These are phyloP conservation scores for Colletotrichum lindemuthianum DNA, from an alignment of 2,329 filamentous ascomycete species.

Conservation along the genomic window DNA sequence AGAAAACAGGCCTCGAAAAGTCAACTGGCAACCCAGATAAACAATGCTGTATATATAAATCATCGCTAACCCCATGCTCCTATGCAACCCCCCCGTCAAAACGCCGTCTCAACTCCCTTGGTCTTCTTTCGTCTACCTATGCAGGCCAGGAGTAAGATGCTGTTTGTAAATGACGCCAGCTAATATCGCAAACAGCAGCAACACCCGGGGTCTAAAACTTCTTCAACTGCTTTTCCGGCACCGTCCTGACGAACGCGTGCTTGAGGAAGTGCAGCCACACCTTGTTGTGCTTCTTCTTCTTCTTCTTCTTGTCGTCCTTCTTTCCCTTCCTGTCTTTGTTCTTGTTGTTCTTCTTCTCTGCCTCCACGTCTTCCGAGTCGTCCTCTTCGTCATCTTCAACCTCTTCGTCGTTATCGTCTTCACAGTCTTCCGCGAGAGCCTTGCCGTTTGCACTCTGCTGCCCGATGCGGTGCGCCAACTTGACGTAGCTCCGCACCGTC, in stretches of 20 bases:
- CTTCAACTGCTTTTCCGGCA: slow-evolving; percentile 72
- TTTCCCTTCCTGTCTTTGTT: slow-evolving; percentile 46
- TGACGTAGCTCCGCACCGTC: slow-evolving; percentile 83
- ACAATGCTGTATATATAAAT: too few relatives aligned
- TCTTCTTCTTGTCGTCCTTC: slow-evolving; percentile 61
- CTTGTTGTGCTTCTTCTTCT: slow-evolving; percentile 68
- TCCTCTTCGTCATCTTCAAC: slow-evolving; percentile 42
- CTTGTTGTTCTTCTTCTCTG: slow-evolving; percentile 58
- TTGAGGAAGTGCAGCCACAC: slow-evolving; percentile 81
- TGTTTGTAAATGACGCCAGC: too few relatives aligned
- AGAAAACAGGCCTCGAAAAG: neutral
- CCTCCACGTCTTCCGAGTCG: slow-evolving; percentile 44
- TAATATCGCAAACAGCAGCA: neutral
- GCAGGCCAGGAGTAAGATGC: too few relatives aligned
- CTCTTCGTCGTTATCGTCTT: slow-evolving; percentile 40
- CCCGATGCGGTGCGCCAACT: slow-evolving; percentile 83
- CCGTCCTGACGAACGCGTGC: slow-evolving; percentile 82
- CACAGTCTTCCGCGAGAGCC: slow-evolving; percentile 40
- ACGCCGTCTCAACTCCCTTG: too few relatives aligned
- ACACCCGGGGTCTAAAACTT: slow-evolving; percentile 44
- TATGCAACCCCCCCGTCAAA: too few relatives aligned
- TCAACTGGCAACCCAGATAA: too few relatives aligned
- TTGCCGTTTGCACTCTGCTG: slow-evolving; percentile 45
- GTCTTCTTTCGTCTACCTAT: too few relatives aligned
- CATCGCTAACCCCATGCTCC: too few relatives aligned